Evolutionary conservation across 2,329 filamentous ascomycete species (phyloP).

Genomic region (Pseudocercospora pini-densiflorae): DNA sequence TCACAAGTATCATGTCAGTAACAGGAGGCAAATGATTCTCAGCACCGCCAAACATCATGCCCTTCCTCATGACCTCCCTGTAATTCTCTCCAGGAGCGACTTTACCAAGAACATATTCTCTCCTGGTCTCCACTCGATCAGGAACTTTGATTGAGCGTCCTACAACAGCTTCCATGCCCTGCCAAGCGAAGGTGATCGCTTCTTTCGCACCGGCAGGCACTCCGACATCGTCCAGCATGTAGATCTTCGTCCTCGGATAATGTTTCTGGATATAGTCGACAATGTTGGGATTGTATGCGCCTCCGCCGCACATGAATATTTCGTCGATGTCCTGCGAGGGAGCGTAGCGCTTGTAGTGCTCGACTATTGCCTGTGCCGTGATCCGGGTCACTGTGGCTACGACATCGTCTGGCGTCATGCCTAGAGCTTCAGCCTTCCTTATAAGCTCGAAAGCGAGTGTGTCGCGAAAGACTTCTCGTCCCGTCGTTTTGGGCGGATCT

Average conservation of each 20-base stretch:
- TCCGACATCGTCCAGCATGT: slow-evolving; percentile 62
- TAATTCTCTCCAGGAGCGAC: slow-evolving; percentile 61
- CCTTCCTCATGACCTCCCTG: slow-evolving; percentile 57
- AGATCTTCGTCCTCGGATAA: slow-evolving; percentile 55
- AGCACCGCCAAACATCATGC: slow-evolving; percentile 55
- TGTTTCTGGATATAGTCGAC: slow-evolving; percentile 55
- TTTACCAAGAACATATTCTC: slow-evolving; percentile 60
- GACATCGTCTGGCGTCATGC: slow-evolving; percentile 53
- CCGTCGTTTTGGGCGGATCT: slow-evolving; percentile 61
- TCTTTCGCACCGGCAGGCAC: slow-evolving; percentile 64
- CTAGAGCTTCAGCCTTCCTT: slow-evolving; percentile 40
- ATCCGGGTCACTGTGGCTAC: slow-evolving; percentile 65
- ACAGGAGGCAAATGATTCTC: slow-evolving; percentile 51
- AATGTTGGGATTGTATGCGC: slow-evolving; percentile 64
- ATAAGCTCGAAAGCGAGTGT: slow-evolving; percentile 60
- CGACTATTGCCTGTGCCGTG: slow-evolving; percentile 62
- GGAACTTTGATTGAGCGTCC: slow-evolving; percentile 61
- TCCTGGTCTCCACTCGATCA: slow-evolving; percentile 57
- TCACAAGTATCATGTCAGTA: slow-evolving; percentile 56
- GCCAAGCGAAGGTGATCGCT: slow-evolving; percentile 64
- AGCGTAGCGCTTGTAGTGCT: slow-evolving; percentile 55
- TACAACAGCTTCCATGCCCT: slow-evolving; percentile 63
- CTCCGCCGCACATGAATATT: slow-evolving; percentile 66
- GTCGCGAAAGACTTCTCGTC: slow-evolving; percentile 64
- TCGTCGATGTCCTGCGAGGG: slow-evolving; percentile 53